Percentiles rank a stretch among this genome's conserved stretches.
Evolutionary conservation across 1,284 basidiomycete species (phyloP).

Genomic region (Hemileia vastatrix): DNA sequence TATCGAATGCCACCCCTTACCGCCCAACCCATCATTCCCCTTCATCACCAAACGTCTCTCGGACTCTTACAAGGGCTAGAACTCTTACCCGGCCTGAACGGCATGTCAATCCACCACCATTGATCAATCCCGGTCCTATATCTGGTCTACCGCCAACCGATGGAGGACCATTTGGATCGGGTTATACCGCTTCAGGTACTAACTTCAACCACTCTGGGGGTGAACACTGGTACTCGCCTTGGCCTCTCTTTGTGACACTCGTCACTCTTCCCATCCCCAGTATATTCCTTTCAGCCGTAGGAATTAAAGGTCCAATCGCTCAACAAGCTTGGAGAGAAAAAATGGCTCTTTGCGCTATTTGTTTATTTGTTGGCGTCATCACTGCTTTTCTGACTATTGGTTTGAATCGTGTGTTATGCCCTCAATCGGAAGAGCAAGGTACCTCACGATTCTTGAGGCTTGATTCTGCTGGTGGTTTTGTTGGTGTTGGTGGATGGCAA

Average conservation of each 20-base stretch:
- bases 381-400: conserved; percentile 93
- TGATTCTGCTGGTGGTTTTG: too few species aligned
- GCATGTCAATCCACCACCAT: conserved; percentile 78
- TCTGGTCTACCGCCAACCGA: conserved; percentile 45
- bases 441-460: too few species aligned
- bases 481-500: conserved; percentile 68
- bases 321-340: conserved; percentile 98
- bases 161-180: neutral
- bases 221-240: conserved; percentile 26
- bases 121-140: conserved; percentile 64
- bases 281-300: conserved; percentile 44
- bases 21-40: too few species aligned
- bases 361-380: conserved; percentile 62
- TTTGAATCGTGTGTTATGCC: conserved; percentile 83
- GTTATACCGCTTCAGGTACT: too few species aligned
- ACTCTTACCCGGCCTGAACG: conserved; percentile 93
- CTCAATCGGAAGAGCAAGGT: conserved; percentile 42
- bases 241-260: conserved; percentile 31
- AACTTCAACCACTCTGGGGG: neutral
- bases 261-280: conserved; percentile 41
- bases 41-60: neutral
- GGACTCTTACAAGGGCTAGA: conserved; percentile 58
- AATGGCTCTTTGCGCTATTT: conserved; percentile 80
- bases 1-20: too few species aligned
- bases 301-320: conserved; percentile 44